A percentile compares a stretch with the other conserved stretches of the same genome.
phyloP scores from a whole-genome alignment of 495 filamentous ascomycete species.

The Coniosporium apollinis region DNA sequence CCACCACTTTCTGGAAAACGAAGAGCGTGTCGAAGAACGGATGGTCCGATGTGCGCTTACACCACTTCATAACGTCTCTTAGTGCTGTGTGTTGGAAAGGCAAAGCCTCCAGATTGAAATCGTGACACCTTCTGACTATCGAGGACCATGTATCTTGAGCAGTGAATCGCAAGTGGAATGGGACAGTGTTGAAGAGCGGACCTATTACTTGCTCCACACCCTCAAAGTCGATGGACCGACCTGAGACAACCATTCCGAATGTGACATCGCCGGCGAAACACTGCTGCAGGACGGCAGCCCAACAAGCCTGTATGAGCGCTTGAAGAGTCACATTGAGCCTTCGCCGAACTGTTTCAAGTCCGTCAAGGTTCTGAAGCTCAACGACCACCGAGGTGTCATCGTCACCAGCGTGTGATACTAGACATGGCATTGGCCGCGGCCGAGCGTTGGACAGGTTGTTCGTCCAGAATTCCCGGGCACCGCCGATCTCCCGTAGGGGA shows the following conservation, averaged over 20 bases:
- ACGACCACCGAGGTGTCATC: background rate
- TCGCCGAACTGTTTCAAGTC: conserved; percentile 28
- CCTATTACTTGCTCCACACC: conserved; percentile 56
- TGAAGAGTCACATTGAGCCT: conserved; percentile 56
- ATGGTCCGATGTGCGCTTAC: conserved; percentile 32
- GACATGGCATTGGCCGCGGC: background rate
- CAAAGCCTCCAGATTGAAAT: conserved; percentile 40
- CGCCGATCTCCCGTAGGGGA: conserved; percentile 34
- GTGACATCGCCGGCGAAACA: conserved; percentile 26
- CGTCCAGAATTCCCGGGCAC: conserved; percentile 52
- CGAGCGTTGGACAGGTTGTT: conserved; percentile 2
- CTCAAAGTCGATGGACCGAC: conserved; percentile 47
- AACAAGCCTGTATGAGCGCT: conserved; percentile 54
- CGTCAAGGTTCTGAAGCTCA: conserved; percentile 1
- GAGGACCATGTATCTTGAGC: conserved; percentile 32
- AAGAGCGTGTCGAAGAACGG: conserved; percentile 72
- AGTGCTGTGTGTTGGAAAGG: conserved; percentile 56
- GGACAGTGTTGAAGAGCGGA: conserved; percentile 82
- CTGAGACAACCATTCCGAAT: conserved; percentile 54
- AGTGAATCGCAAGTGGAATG: conserved; percentile 37
- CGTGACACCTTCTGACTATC: conserved; percentile 38
- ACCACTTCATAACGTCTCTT: conserved; percentile 57
- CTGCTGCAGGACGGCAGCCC: conserved; percentile 36
- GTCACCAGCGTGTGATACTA: background rate
- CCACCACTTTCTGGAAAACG: conserved; percentile 49